These are phyloP conservation scores for Yarrowia alimentaria DNA, from an alignment of 805 yeast genomes.

Conservation along the genomic window DNA sequence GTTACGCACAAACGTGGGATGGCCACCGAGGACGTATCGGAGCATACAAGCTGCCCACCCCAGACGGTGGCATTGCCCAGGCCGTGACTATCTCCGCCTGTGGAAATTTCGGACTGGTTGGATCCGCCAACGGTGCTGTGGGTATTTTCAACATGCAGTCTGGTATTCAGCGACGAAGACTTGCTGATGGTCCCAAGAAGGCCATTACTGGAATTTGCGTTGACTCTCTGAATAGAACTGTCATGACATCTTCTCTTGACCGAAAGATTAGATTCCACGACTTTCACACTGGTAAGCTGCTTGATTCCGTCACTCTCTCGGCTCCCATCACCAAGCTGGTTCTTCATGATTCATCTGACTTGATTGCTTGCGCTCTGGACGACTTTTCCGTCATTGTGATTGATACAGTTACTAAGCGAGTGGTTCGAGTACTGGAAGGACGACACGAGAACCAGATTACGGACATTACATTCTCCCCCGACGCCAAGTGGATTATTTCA, in stretches of 20 bases:
- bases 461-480: slow-evolving; percentile 83
- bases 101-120: slow-evolving; percentile 93
- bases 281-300: slow-evolving; percentile 65
- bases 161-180: slow-evolving; percentile 73
- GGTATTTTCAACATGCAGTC: slow-evolving; percentile 88
- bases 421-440: slow-evolving; percentile 85
- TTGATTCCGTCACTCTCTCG: slow-evolving; percentile 65
- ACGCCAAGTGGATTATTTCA: slow-evolving; percentile 92
- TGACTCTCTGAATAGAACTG: slow-evolving; percentile 84
- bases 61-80: slow-evolving; percentile 75
- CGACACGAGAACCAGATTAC: slow-evolving; percentile 81
- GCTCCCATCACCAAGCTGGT: slow-evolving; percentile 76
- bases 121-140: slow-evolving; percentile 81
- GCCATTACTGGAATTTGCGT: slow-evolving; percentile 85
- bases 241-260: slow-evolving; percentile 86
- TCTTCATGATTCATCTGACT: slow-evolving; percentile 78
- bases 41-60: slow-evolving; percentile 62
- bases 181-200: slow-evolving; percentile 61
- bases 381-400: slow-evolving; percentile 79
- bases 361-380: slow-evolving; percentile 82
- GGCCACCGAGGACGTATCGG: slow-evolving; percentile 78
- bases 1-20: slow-evolving; percentile 89
- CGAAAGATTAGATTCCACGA: slow-evolving; percentile 86
- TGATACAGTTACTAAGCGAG: slow-evolving; percentile 75
- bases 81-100: slow-evolving; percentile 81